Evolutionary conservation across 306 rosid species (phyloP), one percentile per base, ranked within the genome.

Genomic region (Boehmeria nivea): DNA sequence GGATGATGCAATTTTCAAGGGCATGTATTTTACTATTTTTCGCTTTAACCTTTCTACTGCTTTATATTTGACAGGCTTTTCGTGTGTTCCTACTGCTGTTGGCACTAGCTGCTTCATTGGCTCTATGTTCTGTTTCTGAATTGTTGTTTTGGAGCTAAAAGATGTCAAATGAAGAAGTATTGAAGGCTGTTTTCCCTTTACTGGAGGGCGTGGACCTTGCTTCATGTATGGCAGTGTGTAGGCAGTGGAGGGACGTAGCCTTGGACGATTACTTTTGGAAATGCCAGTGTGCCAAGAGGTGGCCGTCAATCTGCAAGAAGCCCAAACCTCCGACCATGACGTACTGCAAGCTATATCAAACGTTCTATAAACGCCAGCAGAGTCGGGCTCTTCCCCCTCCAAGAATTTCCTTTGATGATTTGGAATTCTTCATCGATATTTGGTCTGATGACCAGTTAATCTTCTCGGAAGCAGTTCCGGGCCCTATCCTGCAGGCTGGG

Each of bases 221-320:
- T 54, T 85, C 83, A 21, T 85, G 88, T 62, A 85, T 93, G 95
- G 75, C 45, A 59, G 96, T 87, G 31, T 81, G 78, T 67, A 85
- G 71, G 84, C 94, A 73, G 56, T 93, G 96, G 99, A 93, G 79
- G 64, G 83, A 77, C 55, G 46, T 81, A 27, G 96, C 89, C 20
- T 69, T 66, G 44, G 96, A 87, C 62, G 99, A 87, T 74, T 93
- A 77, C 84, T 81, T 87, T 27, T 93, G 96, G 96, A 93, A 93
- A 70, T 83, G 99, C 63, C 18, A 63, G 19, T 87, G 95, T 68
- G 89, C 86, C 66, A 81, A 83, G 80, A 84, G 79, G 68, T 87
- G 99, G 96, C 99, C 99, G 48, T 93, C 99, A 6, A 73, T 79
- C 58, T 85, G 94, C 93, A 93, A 81, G 80, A 74, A 50, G 42